phyloP scores from a whole-genome alignment of 2,329 filamentous ascomycete genomes.

The Teratosphaeria pseudoeucalypti region DNA sequence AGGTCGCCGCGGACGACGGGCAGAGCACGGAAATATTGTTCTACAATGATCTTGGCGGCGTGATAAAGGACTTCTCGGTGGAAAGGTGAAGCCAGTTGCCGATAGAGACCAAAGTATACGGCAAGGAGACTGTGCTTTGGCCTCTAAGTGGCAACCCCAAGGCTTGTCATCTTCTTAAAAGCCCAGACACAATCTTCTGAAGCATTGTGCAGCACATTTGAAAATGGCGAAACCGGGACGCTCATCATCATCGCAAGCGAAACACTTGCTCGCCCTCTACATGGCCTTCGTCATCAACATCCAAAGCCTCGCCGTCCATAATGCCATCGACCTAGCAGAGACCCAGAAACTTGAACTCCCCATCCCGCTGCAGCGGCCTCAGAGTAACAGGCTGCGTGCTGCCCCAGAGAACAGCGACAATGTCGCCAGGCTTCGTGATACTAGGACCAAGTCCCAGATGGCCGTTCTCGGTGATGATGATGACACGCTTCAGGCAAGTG shows the following conservation, averaged over 20 bases:
- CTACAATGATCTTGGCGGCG: too few relatives aligned
- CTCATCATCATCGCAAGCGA: background rate
- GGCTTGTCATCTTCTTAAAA: too few relatives aligned
- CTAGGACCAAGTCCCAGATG: background rate
- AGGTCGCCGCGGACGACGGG: too few relatives aligned
- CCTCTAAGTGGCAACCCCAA: too few relatives aligned
- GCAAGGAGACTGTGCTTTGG: too few relatives aligned
- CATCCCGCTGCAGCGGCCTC: background rate
- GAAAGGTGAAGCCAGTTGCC: too few relatives aligned
- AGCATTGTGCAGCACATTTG: too few relatives aligned
- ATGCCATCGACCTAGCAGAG: conserved; percentile 1
- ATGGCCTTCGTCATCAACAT: background rate
- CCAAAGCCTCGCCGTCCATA: background rate
- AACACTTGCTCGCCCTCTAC: background rate
- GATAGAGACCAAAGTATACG: too few relatives aligned
- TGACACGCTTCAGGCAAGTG: background rate
- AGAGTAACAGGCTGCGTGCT: background rate
- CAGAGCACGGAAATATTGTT: too few relatives aligned
- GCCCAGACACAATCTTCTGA: too few relatives aligned
- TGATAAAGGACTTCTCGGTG: too few relatives aligned
- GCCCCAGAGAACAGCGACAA: background rate
- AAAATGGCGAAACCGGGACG: too few relatives aligned
- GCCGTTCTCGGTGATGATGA: background rate
- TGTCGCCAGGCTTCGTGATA: background rate
- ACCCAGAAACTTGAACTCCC: background rate